Conservation (phyloP, 1,284 basidiomycete species). For the Ustilago nuda region DNA sequence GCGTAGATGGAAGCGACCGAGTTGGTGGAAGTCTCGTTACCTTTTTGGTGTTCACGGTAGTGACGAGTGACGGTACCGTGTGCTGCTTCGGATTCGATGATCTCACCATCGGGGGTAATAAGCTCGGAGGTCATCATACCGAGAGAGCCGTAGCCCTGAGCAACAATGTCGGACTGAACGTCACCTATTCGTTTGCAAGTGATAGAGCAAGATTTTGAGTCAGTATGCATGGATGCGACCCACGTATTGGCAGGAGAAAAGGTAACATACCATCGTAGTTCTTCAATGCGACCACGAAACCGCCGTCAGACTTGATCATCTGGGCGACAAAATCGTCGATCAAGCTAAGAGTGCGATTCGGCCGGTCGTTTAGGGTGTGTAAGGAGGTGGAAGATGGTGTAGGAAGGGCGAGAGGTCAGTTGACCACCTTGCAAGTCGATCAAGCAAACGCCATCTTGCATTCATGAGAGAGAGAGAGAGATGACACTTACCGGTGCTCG, state of each 20-base stretch:
- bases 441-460: too few species aligned
- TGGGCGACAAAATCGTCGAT: conserved; percentile 82
- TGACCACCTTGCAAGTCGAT: too few species aligned
- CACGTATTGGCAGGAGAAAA: too few species aligned
- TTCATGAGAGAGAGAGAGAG: too few species aligned
- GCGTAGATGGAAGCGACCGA: conserved; percentile 98
- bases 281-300: conserved; percentile 88
- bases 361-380: too few species aligned
- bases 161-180: conserved; percentile 57
- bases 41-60: conserved; percentile 95
- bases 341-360: conserved; percentile 47
- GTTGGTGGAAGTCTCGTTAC: conserved; percentile 89
- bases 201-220: background rate
- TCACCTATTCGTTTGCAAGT: conserved; percentile 18
- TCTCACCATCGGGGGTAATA: conserved; percentile 91
- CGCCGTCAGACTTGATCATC: conserved; percentile 93
- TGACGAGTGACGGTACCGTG: conserved; percentile 84
- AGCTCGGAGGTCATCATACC: conserved; percentile 99
- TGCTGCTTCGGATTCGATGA: conserved; percentile 76
- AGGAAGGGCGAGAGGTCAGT: too few species aligned
- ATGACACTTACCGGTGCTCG: conserved; percentile 79
- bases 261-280: conserved; percentile 60
- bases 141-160: conserved; percentile 85
- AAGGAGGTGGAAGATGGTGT: too few species aligned
- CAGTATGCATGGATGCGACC: background rate